Evolutionary conservation across 2,329 filamentous ascomycete genomes (phyloP), one percentile per base, ranked within the genome.

Genomic region (Cladophialophora carrionii): DNA sequence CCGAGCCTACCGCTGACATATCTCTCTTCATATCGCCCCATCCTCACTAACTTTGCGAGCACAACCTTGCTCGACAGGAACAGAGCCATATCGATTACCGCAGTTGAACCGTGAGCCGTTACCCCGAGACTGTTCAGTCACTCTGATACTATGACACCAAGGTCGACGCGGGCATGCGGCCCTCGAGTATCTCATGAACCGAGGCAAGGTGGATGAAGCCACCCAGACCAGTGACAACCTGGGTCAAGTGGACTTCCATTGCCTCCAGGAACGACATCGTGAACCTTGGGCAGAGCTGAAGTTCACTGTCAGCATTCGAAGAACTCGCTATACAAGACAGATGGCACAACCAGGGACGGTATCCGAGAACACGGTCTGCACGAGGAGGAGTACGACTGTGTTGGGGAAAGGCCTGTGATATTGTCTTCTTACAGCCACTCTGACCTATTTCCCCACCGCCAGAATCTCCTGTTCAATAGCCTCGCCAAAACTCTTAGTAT

Each of bases 401-500:
- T 60, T 52, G 24, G 57, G 57, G 14, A 60, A 60, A 46, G 57
- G 57, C 46, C n/a, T 60, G 46, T 60, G 52, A 54, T 17, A 26
- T 51, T 29, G 37, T 43, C 37, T 43, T 41, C 14, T 41, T 14
- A 1, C 9, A 12, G 3, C 34, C 4, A 6, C 14, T n/a, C 20
- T 51, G 48, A 12, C 48, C 22, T 55, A 61, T 43, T 57, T 41
- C n/a, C 22, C 59, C 32, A 55, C 9, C 6, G 32, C 51, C 51
- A 61, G 43, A 48, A 61, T 55, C 34, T 61, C 59, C 49, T 48
- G 37, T 29, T 97, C 96, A 78, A 99, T 96, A 72, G 95, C 94
- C 68, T 85, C 86, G 64, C 95, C 92, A 80, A 96, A 99, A 83
- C 97, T 91, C 81, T 88, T 83, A 66, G 95, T 99, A 87, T 94